Conservation (phyloP, 2,329 filamentous ascomycete genomes). For the Aureobasidium pullulans region DNA sequence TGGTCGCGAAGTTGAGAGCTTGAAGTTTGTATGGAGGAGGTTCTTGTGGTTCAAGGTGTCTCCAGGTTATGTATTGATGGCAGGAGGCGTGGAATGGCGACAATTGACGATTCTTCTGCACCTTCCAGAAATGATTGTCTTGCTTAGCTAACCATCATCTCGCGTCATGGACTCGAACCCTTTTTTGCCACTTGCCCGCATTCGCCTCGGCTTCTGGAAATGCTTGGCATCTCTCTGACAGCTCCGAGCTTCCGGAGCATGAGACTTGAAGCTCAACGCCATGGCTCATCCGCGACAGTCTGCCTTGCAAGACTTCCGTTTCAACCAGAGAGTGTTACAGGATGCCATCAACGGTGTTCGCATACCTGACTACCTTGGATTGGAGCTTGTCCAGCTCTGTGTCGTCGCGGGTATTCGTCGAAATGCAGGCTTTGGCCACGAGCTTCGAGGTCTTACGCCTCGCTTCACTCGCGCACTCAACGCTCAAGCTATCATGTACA, state of each 20-base stretch:
- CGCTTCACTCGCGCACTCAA: conserved; percentile 23
- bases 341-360: conserved; percentile 5
- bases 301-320: conserved; percentile 13
- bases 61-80: neutral
- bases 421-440: conserved; percentile 16
- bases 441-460: conserved; percentile 14
- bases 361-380: conserved; percentile 1
- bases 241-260: too few relatives aligned
- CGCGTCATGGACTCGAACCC: conserved; percentile 7
- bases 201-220: neutral
- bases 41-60: too few relatives aligned
- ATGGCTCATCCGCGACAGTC: conserved; percentile 10
- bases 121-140: neutral
- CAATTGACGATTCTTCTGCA: neutral
- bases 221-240: neutral
- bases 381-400: conserved; percentile 9
- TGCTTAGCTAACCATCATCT: conserved; percentile 7
- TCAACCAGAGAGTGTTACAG: neutral
- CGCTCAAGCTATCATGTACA: conserved; percentile 31
- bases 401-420: conserved; percentile 17
- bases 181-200: neutral
- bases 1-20: neutral
- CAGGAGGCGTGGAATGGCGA: neutral
- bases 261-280: neutral
- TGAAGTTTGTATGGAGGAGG: neutral